Evolutionary conservation across 1,284 basidiomycete species (phyloP), one percentile per base, ranked within the genome.

Genomic region (Lentinus polychrous): DNA sequence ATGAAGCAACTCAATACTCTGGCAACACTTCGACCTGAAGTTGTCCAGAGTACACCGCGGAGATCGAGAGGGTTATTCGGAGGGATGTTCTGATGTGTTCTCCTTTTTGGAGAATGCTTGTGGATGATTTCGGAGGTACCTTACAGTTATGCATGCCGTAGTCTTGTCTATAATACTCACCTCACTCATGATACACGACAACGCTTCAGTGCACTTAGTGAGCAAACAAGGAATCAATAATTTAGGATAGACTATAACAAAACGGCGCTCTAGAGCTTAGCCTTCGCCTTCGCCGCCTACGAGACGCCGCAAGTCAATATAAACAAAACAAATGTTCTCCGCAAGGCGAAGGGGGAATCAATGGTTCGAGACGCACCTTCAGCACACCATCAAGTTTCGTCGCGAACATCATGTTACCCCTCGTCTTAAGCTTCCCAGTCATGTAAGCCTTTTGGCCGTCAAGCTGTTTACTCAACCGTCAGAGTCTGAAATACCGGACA

Each of bases 381-480:
- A 95, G 74, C 5, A 95, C 78, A 12, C 68, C 73, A 57, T 88
- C 84, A 43, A 95, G 86, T 68, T 94, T 95, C 34, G 90, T 93
- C 6, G 89, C 87, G 50, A 91, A 75, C 87, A 91, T 91, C 65
- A 91, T 82, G 67, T 91, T 91, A 44, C 88, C 88, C 64, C 79
- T 85, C 14, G 85, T 85, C 76, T 88, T 87, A 51, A 95, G 77
- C 63, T 90, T 89, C 17, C 93, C 92, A 12, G 88, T 90, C 88
- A 94, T 91, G 73, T 93, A 94, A 18, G 91, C 91, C 66, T 92
- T 94, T 67, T 96, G 94, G 8, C 90, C 92, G 59, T 91, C 86
- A 27, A 84, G 69, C 85, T 86, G 54, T 2, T 52, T 2, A 36
- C 36, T 34, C 10, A 14, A 23, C 12, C 38, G 8, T 39, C 8